phyloP scores from a whole-genome alignment of 1,284 basidiomycete species.

The Gymnopus androsaceus region DNA sequence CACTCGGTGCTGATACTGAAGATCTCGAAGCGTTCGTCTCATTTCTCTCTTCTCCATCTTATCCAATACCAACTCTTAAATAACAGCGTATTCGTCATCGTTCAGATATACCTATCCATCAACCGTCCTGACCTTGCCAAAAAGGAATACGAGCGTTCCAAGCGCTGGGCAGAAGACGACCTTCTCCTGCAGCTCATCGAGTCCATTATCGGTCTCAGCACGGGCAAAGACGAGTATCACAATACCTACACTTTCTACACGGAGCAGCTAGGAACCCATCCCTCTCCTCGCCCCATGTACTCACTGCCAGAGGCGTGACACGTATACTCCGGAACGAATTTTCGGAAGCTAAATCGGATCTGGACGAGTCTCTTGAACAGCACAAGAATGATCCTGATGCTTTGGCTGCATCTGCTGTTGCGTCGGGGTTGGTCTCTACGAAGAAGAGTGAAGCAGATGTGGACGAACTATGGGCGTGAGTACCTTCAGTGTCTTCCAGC shows the following conservation, averaged over 20 bases:
- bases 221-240: conserved; percentile 75
- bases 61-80: conserved; percentile 9
- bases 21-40: conserved; percentile 83
- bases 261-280: conserved; percentile 87
- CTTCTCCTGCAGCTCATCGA: conserved; percentile 88
- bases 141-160: conserved; percentile 79
- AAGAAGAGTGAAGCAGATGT: conserved; percentile 55
- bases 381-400: conserved; percentile 65
- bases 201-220: conserved; percentile 82
- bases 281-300: conserved; percentile 70
- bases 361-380: conserved; percentile 75
- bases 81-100: conserved; percentile 73
- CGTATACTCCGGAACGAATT: conserved; percentile 82
- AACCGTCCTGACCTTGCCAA: conserved; percentile 85
- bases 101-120: conserved; percentile 86
- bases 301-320: conserved; percentile 83
- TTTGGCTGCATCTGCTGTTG: conserved; percentile 69
- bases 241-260: conserved; percentile 86
- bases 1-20: conserved; percentile 71
- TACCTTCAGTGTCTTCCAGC: conserved; percentile 19
- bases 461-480: conserved; percentile 72
- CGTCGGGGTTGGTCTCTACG: conserved; percentile 58
- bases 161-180: conserved; percentile 87
- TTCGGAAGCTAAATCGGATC: conserved; percentile 80
- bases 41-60: conserved; percentile 16